Evolutionary conservation across 2,329 filamentous ascomycete genomes (phyloP).

Genomic region (Neoscytalidium dimidiatum): DNA sequence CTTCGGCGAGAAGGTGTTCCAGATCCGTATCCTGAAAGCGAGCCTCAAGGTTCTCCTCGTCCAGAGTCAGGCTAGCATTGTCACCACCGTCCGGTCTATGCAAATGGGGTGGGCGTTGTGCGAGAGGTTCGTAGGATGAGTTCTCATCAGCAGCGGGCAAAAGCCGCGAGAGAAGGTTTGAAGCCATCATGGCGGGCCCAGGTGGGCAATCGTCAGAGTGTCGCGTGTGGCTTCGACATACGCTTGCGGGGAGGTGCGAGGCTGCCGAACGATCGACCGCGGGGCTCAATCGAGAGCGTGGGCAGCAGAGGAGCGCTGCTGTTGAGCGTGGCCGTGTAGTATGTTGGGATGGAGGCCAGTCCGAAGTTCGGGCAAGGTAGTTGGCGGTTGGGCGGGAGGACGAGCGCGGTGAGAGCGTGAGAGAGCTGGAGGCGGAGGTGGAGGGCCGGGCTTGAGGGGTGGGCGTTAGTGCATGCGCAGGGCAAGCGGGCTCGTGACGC

Average conservation of each 20-base stretch:
- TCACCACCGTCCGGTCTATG: slow-evolving; percentile 39
- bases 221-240: not conserved
- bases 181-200: slow-evolving; percentile 44
- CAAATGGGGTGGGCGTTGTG: slow-evolving; percentile 22
- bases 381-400: not conserved
- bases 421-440: not conserved
- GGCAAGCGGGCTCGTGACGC: slow-evolving; percentile 1
- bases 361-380: not conserved
- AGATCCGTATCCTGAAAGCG: slow-evolving; percentile 59
- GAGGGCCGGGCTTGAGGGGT: not conserved
- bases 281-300: not conserved
- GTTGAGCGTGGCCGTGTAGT: not conserved
- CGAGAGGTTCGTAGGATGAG: slow-evolving; percentile 44
- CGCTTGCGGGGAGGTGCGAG: not conserved
- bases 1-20: slow-evolving; percentile 57
- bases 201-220: not conserved
- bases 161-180: slow-evolving; percentile 55
- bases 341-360: no score
- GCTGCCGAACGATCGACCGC: not conserved
- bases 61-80: slow-evolving; percentile 50
- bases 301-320: not conserved
- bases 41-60: slow-evolving; percentile 52
- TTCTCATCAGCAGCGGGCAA: slow-evolving; percentile 50
- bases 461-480: not conserved
- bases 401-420: not conserved